Percentiles rank a stretch among this genome's conserved stretches.
Evolutionary conservation across 352 stramenopile species (phyloP).

Genomic region (Pythium vanterpoolii): DNA sequence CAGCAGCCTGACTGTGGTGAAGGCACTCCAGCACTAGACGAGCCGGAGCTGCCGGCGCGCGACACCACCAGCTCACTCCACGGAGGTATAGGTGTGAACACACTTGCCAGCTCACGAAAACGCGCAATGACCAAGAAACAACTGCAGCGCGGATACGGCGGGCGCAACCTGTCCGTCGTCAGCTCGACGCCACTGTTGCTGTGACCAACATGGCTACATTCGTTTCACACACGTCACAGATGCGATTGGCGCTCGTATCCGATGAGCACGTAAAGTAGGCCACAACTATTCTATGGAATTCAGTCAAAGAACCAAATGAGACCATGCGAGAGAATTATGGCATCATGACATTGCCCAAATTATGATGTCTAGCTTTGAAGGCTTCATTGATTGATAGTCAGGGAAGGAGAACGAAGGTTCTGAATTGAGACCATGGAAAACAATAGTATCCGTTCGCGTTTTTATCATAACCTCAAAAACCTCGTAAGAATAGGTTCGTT

Average conservation of each 20-base stretch:
- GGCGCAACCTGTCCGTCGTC: conserved; percentile 28
- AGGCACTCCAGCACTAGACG: neutral
- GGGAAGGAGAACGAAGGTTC: no score
- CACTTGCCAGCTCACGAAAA: neutral
- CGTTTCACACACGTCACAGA: conserved; percentile 7
- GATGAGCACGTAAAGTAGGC: neutral
- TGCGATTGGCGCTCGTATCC: neutral
- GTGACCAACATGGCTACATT: conserved; percentile 6
- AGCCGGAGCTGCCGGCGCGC: neutral
- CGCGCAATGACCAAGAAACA: conserved; percentile 22
- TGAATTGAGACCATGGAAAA: no score
- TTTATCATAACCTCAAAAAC: no score
- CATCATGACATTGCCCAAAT: no score
- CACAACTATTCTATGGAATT: neutral
- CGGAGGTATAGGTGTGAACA: neutral
- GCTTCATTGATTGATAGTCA: no score
- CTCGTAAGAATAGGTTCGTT: no score
- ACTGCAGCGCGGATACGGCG: conserved; percentile 31
- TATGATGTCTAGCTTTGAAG: no score
- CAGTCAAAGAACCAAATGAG: no score
- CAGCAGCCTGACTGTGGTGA: neutral
- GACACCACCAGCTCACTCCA: neutral
- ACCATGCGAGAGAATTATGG: no score
- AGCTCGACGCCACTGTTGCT: conserved; percentile 3
- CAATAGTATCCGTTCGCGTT: no score